Evolutionary conservation across 192 early-diverging fungal species (phyloP).

Genomic region (Oehlia diaphana): DNA sequence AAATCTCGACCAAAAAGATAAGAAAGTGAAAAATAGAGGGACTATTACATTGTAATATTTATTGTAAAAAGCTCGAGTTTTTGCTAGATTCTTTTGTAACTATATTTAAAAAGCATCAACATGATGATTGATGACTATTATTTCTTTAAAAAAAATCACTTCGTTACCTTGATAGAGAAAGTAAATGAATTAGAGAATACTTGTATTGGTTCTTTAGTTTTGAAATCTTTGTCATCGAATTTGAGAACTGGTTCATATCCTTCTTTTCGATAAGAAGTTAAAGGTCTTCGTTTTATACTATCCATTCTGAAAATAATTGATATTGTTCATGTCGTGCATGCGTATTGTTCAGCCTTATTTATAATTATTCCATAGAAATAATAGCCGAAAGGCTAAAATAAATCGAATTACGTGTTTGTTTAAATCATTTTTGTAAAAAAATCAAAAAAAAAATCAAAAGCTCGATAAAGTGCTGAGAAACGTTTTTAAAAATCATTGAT

Average conservation of each 20-base stretch:
- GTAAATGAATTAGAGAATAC: too few relatives aligned
- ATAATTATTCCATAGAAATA: not conserved
- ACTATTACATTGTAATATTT: slow-evolving; percentile 52
- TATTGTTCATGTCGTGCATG: not conserved
- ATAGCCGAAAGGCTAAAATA: not conserved
- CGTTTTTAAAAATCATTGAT: too few relatives aligned
- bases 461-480: too few relatives aligned
- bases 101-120: not conserved
- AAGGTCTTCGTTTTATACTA: not conserved
- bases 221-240: not conserved
- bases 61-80: slow-evolving; percentile 43
- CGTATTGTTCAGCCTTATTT: not conserved
- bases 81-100: slow-evolving; percentile 26
- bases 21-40: slow-evolving; percentile 54
- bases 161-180: not conserved
- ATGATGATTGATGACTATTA: not conserved
- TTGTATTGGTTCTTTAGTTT: not conserved
- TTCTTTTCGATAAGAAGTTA: not conserved
- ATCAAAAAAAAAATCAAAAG: too few relatives aligned
- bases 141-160: not conserved
- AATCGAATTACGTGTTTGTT: not conserved
- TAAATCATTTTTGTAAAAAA: too few relatives aligned
- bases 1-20: slow-evolving; percentile 68
- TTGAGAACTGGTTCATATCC: not conserved
- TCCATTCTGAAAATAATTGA: slow-evolving; percentile 8